Base-by-base conservation (phyloP, 2,329 filamentous ascomycete species). In the Verticillium alfalfae region DNA sequence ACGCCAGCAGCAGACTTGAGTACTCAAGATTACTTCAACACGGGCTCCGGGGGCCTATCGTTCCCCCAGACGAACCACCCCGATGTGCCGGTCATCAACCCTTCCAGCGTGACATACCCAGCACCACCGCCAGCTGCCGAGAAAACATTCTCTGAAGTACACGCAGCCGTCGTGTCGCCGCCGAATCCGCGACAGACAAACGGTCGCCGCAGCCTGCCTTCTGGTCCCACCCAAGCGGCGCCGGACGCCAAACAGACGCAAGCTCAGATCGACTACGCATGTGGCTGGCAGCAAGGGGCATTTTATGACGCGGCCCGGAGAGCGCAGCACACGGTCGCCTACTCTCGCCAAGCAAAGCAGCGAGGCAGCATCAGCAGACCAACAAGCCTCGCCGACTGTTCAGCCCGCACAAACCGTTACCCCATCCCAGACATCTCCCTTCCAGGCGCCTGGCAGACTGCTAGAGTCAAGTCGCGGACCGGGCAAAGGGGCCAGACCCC, bases 401-500 rank as follows among this genome's bases (percentile, higher is more conserved):
- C 10, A 22, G 38, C 6, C 57, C 1, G n/a, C 62, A 5, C 57
- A 61, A 37, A 22, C 63, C 12, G 55, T 54, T 5, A 64, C 72
- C 0, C 68, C 70, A 2, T 67, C 69, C 9, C 72, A 70, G 41
- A 67, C 67, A 36, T 76, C 75, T 16, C 71, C 72, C 0, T 71
- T 72, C 36, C 70, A 73, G 62, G 63, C 68, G 4, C 54, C 64
- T 1, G 61, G 60, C 65, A 60, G 55, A 65, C 39, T 62, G 65
- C 31, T 62, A 72, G 59, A 68, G 69, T 71, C 12, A 70, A 70
- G 61, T 77, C 77, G 13, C 68, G 72, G 59, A 73, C 75, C 55
- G 69, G 71, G 2, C 73, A 75, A n/a, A 71, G 72, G 52, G 62
- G 69, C 1, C 71, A 74, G 60, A 71, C 73, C 26, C 70, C 73